These are phyloP conservation scores for Batkoa obscura DNA, from an alignment of 371 early-diverging fungal genomes.

Conservation along the genomic window DNA sequence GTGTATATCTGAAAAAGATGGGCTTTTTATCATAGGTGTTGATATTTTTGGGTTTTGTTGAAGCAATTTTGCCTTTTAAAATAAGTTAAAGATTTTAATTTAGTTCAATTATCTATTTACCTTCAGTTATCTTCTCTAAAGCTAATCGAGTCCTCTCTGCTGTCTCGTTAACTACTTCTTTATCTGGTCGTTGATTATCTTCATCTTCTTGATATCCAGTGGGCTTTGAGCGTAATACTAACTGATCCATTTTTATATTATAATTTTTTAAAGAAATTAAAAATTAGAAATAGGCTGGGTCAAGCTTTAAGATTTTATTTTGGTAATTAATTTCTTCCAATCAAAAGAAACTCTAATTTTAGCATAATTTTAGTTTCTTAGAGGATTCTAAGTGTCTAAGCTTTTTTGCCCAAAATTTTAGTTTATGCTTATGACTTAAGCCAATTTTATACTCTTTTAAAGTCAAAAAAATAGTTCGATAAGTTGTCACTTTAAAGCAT, in stretches of 20 bases:
- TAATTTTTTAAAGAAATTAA: too few relatives aligned
- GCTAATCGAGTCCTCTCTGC: conserved; percentile 76
- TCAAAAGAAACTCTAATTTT: too few relatives aligned
- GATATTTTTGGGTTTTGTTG: conserved; percentile 44
- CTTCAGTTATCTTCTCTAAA: conserved; percentile 68
- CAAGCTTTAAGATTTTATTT: too few relatives aligned
- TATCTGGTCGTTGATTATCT: conserved; percentile 35
- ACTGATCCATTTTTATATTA: conserved; percentile 2
- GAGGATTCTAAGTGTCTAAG: too few relatives aligned
- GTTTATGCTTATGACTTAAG: too few relatives aligned
- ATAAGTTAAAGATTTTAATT: background rate
- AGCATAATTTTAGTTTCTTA: too few relatives aligned
- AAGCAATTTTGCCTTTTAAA: conserved; percentile 36
- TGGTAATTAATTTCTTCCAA: too few relatives aligned
- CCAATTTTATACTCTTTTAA: too few relatives aligned
- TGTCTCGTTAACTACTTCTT: conserved; percentile 56
- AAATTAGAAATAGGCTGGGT: too few relatives aligned
- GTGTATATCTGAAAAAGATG: conserved; percentile 78
- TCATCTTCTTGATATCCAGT: conserved; percentile 4
- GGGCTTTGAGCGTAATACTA: background rate
- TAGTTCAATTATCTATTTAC: conserved; percentile 14
- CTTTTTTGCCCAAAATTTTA: too few relatives aligned
- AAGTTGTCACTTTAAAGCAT: too few relatives aligned
- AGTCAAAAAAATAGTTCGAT: too few relatives aligned
- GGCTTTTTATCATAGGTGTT: conserved; percentile 34